Evolutionary conservation across 495 filamentous ascomycete genomes (phyloP).

Genomic region (Penicillium nucicola): DNA sequence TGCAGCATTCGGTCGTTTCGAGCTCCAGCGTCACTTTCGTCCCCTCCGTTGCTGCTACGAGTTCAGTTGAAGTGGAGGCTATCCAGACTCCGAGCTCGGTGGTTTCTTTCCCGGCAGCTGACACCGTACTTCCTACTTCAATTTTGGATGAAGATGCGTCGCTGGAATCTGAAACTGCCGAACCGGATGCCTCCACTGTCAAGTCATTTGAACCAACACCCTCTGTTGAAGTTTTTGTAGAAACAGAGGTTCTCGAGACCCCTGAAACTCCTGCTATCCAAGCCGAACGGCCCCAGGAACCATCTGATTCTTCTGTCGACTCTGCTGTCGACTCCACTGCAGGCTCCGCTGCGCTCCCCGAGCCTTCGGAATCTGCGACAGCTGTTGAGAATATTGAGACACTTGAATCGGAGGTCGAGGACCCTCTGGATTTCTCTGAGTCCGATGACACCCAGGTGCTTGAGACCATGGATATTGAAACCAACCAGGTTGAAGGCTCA

Average conservation of each 20-base stretch:
- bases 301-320: not conserved
- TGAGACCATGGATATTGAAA: not conserved
- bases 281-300: too few relatives aligned
- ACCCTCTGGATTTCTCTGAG: not conserved
- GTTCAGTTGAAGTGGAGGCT: not conserved
- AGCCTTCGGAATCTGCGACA: not conserved
- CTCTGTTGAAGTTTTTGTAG: too few relatives aligned
- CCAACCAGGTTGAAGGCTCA: not conserved
- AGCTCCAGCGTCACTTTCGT: constrained; percentile 4
- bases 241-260: too few relatives aligned
- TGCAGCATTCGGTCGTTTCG: not conserved
- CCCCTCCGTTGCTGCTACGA: not conserved
- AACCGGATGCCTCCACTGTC: not conserved
- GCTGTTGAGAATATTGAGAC: not conserved
- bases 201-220: too few relatives aligned
- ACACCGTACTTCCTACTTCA: not conserved
- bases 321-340: not conserved
- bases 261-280: too few relatives aligned
- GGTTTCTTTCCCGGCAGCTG: not conserved
- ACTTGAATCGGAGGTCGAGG: not conserved
- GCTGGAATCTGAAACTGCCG: not conserved
- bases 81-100: not conserved
- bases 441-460: not conserved
- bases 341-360: not conserved
- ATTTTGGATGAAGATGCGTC: not conserved